Evolutionary conservation across 768 basidiomycete species (phyloP), one percentile per base, ranked within the genome.

Genomic region (Leccinellum rugosiceps): DNA sequence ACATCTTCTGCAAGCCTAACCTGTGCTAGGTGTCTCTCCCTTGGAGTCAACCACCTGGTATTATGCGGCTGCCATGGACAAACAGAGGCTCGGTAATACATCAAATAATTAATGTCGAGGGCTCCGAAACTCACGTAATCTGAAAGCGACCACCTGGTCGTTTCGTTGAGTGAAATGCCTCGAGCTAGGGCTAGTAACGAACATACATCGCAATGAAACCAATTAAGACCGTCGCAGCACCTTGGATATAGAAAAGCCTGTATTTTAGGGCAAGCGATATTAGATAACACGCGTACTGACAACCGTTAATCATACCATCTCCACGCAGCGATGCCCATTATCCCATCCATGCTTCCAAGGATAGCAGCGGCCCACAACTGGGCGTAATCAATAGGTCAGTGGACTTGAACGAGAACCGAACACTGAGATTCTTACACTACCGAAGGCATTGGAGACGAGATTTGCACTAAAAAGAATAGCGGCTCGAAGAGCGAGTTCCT

Each of bases 281-380:
- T 41, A 41, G 38, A 41, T n/a, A 19, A n/a, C 4, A 35, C 17
- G 34, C 17, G n/a, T 41, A 41, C 10, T 4, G 3, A 41, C 4
- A n/a, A n/a, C 10, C n/a, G 4, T 41, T 6, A 3, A 15, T 58
- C 75, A 52, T 55, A 83, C 85, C 84, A 90, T 76, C 85, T 68
- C 89, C 88, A 91, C 23, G 83, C 86, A 25, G 83, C 69, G 44
- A 87, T 85, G 1, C 87, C 87, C 25, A 80, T 74, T 53, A 74
- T 77, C 2, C 85, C 87, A 54, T 91, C 81, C 87, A 90, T 87
- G 48, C 77, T 79, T 1, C 38, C 38, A 41, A 41, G 38, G n/a
- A 41, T 41, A 19, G 38, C 38, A n/a, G 38, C n/a, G 9, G 38
- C 88, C 68, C 90, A 83, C 10, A 89, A 68, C 83, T 87, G 57